Conservation (phyloP, 2,329 filamentous ascomycete genomes). For the Ophiostoma ips region DNA sequence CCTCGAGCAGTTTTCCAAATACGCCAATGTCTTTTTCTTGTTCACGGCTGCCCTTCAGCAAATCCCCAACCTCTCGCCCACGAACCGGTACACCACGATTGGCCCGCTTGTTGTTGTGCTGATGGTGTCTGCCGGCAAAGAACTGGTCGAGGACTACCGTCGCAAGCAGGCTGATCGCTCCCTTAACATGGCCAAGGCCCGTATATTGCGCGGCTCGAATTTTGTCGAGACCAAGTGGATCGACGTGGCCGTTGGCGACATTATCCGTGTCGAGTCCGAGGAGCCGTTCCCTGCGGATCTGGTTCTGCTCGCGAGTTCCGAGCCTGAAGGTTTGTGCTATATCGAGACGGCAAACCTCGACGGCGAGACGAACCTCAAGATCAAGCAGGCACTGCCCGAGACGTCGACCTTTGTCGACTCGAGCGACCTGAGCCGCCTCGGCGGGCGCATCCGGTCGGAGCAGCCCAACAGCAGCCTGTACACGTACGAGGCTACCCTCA, state of each 20-base stretch:
- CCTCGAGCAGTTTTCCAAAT: slow-evolving; percentile 97
- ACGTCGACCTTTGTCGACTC: slow-evolving; percentile 78
- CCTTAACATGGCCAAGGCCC: slow-evolving; percentile 76
- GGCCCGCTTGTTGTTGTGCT: slow-evolving; percentile 83
- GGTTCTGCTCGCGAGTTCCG: slow-evolving; percentile 83
- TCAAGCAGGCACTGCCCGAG: slow-evolving; percentile 93
- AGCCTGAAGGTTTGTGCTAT: slow-evolving; percentile 94
- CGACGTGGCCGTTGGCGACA: slow-evolving; percentile 82
- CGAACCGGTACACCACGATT: slow-evolving; percentile 91
- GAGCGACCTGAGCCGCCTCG: slow-evolving; percentile 69
- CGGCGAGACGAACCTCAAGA: slow-evolving; percentile 95
- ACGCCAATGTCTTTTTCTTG: slow-evolving; percentile 98
- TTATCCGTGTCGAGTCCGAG: slow-evolving; percentile 85
- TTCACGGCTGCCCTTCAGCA: slow-evolving; percentile 93
- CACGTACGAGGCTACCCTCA: slow-evolving; percentile 93
- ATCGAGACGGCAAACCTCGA: slow-evolving; percentile 97
- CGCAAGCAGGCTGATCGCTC: slow-evolving; percentile 74
- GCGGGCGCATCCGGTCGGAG: slow-evolving; percentile 80
- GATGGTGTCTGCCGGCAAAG: slow-evolving; percentile 88
- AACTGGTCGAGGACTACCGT: slow-evolving; percentile 85
- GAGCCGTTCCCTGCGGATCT: slow-evolving; percentile 90
- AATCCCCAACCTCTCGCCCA: slow-evolving; percentile 87
- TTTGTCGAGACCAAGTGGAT: slow-evolving; percentile 91
- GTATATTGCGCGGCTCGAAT: slow-evolving; percentile 65
- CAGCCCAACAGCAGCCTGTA: slow-evolving; percentile 98